Evolutionary conservation across 1,284 basidiomycete genomes (phyloP).

Genomic region (Leccinum griseonigrum): DNA sequence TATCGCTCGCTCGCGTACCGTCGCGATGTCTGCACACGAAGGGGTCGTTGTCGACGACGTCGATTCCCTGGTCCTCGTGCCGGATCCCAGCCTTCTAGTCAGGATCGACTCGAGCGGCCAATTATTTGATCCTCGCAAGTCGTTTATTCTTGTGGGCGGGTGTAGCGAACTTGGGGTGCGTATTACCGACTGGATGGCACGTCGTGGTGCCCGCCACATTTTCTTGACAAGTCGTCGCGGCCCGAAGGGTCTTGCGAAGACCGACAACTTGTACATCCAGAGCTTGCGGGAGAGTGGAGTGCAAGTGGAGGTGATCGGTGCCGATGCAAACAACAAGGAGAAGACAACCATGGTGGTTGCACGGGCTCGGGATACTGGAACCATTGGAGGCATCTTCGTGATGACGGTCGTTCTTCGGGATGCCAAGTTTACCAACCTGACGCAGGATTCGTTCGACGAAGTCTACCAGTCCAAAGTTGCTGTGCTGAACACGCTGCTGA

Average conservation of each 20-base stretch:
- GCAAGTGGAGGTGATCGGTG: constrained; percentile 26
- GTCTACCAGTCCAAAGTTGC: constrained; percentile 33
- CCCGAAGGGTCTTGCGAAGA: constrained; percentile 22
- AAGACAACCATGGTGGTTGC: constrained; percentile 24
- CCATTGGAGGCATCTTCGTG: constrained; percentile 24
- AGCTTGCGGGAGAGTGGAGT: constrained; percentile 20
- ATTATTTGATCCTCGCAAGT: constrained; percentile 32
- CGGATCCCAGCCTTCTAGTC: constrained; percentile 1
- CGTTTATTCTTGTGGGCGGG: constrained; percentile 32
- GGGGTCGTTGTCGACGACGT: not conserved
- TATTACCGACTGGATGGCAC: constrained; percentile 33
- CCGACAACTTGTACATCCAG: constrained; percentile 27
- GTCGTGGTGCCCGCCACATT: constrained; percentile 29
- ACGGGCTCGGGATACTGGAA: constrained; percentile 8
- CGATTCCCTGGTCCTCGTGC: constrained; percentile 18
- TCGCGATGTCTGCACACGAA: constrained; percentile 14
- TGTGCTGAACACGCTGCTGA: constrained; percentile 26
- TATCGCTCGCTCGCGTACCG: constrained; percentile 4
- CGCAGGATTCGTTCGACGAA: constrained; percentile 31
- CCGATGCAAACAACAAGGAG: constrained; percentile 20
- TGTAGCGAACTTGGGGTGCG: constrained; percentile 32
- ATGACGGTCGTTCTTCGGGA: constrained; percentile 36
- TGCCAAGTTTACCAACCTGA: constrained; percentile 31
- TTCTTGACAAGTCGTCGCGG: constrained; percentile 35
- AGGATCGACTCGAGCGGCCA: constrained; percentile 27